Evolutionary conservation across 2,329 filamentous ascomycete species (phyloP).

Genomic region (Chalara sp.): DNA sequence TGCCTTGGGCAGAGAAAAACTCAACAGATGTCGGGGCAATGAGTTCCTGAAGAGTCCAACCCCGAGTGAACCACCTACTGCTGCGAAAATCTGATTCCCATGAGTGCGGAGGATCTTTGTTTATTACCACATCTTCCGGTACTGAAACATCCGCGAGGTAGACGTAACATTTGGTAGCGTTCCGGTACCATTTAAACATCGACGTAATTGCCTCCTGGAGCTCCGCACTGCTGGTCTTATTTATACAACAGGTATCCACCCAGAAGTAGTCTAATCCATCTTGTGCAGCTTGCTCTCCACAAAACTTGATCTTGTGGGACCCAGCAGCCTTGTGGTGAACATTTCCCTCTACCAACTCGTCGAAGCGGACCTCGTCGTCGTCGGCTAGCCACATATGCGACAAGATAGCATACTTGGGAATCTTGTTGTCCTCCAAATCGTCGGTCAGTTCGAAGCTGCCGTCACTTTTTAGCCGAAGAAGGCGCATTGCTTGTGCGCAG

Average conservation of each 20-base stretch:
- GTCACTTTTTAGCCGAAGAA: neutral
- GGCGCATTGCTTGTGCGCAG: neutral
- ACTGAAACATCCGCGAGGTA: constrained; percentile 6
- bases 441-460: neutral
- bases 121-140: neutral
- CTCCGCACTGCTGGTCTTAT: too few species aligned
- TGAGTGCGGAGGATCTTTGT: neutral
- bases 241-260: too few species aligned
- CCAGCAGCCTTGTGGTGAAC: neutral
- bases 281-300: too few species aligned
- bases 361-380: neutral
- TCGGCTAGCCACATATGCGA: neutral
- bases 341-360: neutral
- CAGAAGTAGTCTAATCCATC: too few species aligned
- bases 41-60: too few species aligned
- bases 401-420: neutral
- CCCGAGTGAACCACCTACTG: constrained; percentile 6
- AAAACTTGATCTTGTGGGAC: too few species aligned
- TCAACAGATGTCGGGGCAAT: too few species aligned
- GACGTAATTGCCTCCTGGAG: constrained; percentile 10
- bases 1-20: neutral
- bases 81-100: neutral
- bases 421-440: neutral
- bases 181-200: constrained; percentile 11
- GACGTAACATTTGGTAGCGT: constrained; percentile 6